A percentile compares a stretch with the other conserved stretches of the same genome.
These are phyloP conservation scores for Candida loeiensis DNA, from an alignment of 805 yeast species.

Conservation along the genomic window DNA sequence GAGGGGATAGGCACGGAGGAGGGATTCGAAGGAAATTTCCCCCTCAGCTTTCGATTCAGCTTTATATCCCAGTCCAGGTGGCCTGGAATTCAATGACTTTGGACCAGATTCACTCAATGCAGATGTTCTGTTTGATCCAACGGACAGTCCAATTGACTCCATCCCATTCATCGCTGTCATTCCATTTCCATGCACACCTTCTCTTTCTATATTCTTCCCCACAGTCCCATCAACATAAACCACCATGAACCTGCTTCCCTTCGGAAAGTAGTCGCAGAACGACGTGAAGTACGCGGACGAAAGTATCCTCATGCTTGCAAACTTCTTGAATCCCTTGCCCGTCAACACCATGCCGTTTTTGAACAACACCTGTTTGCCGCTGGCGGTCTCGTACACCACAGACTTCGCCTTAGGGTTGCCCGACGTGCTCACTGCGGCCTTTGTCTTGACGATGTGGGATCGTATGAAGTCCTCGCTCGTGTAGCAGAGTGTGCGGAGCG, in stretches of 20 bases:
- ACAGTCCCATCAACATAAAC: slow-evolving; percentile 57
- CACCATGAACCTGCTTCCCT: slow-evolving; percentile 53
- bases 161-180: too few species aligned
- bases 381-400: slow-evolving; percentile 51
- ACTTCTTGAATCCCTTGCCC: slow-evolving; percentile 53
- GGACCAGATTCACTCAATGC: too few species aligned
- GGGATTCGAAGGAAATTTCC: slow-evolving; percentile 31
- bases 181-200: too few species aligned
- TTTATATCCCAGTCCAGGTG: too few species aligned
- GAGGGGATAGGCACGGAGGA: slow-evolving; percentile 37
- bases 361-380: slow-evolving; percentile 52
- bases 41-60: not conserved
- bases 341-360: slow-evolving; percentile 54
- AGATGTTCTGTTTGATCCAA: too few species aligned
- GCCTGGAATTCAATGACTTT: too few species aligned
- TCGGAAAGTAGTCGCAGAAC: slow-evolving; percentile 58
- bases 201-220: slow-evolving; percentile 1
- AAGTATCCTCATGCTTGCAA: slow-evolving; percentile 42
- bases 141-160: too few species aligned
- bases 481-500: slow-evolving; percentile 52
- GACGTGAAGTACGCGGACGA: slow-evolving; percentile 47
- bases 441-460: slow-evolving; percentile 53
- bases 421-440: slow-evolving; percentile 21
- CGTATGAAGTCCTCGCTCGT: slow-evolving; percentile 53
- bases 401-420: slow-evolving; percentile 31